phyloP scores from a whole-genome alignment of 495 filamentous ascomycete genomes.

The Penicillium herquei region DNA sequence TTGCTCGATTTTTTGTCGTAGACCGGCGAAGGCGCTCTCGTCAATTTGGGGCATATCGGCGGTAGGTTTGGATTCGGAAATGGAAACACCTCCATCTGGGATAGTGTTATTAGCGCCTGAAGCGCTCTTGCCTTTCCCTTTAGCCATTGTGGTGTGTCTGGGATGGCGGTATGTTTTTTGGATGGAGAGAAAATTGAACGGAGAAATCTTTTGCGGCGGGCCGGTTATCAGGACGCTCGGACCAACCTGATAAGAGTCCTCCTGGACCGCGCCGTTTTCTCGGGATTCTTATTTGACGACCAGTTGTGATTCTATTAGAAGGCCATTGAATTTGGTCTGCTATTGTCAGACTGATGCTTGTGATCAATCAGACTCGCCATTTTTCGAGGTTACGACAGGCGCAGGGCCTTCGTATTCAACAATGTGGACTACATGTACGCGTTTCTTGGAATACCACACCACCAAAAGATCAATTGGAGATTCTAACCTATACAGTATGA shows the following conservation, averaged over 20 bases:
- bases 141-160: slow-evolving; percentile 30
- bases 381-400: slow-evolving; percentile 9
- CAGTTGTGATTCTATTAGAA: not conserved
- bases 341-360: not conserved
- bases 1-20: slow-evolving; percentile 65
- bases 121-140: slow-evolving; percentile 42
- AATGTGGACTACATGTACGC: slow-evolving; percentile 28
- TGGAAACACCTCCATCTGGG: slow-evolving; percentile 13
- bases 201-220: slow-evolving; percentile 36
- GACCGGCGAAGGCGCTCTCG: slow-evolving; percentile 57
- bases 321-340: not conserved
- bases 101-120: slow-evolving; percentile 31
- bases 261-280: slow-evolving; percentile 17
- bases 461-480: slow-evolving; percentile 4
- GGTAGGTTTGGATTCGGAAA: slow-evolving; percentile 23
- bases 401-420: slow-evolving; percentile 14
- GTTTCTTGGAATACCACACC: not conserved
- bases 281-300: slow-evolving; percentile 7
- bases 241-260: slow-evolving; percentile 30
- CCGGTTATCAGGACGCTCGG: slow-evolving; percentile 30
- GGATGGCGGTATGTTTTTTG: slow-evolving; percentile 18
- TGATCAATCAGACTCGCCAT: slow-evolving; percentile 4
- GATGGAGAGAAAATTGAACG: slow-evolving; percentile 25
- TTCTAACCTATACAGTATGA: slow-evolving; percentile 43
- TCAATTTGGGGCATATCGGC: slow-evolving; percentile 51